These are phyloP conservation scores for Saccharum spontaneum DNA, from an alignment of 176 grass and related monocot species.

Conservation along the genomic window DNA sequence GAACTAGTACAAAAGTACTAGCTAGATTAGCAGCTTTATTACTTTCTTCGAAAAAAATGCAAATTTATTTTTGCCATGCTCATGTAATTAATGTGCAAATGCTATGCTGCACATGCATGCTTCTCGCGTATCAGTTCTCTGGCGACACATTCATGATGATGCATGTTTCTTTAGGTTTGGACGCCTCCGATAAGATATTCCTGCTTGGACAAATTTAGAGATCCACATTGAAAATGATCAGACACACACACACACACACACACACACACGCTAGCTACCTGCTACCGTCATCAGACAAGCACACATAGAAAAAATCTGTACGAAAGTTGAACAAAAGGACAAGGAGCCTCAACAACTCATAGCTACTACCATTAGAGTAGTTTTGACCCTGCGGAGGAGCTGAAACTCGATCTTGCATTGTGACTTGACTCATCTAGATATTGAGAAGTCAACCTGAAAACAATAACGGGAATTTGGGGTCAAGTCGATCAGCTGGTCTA, in stretches of 20 bases:
- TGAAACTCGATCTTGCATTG: neutral
- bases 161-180: neutral
- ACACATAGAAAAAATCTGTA: neutral
- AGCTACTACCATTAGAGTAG: slow-evolving; percentile 17
- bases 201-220: neutral
- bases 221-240: neutral
- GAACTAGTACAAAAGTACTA: too few species aligned
- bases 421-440: slow-evolving; percentile 17
- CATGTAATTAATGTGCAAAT: neutral
- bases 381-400: slow-evolving; percentile 3
- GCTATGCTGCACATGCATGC: neutral
- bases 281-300: neutral
- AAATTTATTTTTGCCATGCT: neutral
- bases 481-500: slow-evolving; percentile 8
- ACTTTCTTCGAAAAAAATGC: neutral
- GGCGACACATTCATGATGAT: neutral
- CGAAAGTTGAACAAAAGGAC: neutral
- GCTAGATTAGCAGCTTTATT: neutral
- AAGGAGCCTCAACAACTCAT: slow-evolving; percentile 22
- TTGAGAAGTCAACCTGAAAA: slow-evolving; percentile 27
- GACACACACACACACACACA: neutral
- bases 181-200: neutral
- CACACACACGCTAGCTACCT: neutral
- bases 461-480: slow-evolving; percentile 16
- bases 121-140: neutral